phyloP scores from a whole-genome alignment of 2,329 filamentous ascomycete genomes.

The Aureobasidium sp. region DNA sequence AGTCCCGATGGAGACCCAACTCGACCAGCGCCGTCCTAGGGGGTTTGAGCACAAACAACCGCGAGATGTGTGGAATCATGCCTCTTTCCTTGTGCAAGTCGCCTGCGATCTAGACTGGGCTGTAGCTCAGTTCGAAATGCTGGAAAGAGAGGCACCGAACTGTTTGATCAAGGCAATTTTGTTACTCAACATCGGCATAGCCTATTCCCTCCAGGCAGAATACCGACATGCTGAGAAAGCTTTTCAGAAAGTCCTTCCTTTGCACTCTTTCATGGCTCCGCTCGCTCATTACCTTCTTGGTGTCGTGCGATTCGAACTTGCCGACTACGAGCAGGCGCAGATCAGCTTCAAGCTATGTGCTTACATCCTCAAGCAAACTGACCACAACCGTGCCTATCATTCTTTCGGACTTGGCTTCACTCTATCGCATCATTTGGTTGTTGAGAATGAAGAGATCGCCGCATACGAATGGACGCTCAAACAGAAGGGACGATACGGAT shows the following conservation, averaged over 20 bases:
- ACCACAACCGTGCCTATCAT: background rate
- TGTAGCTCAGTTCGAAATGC: slow-evolving; percentile 19
- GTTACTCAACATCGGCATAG: slow-evolving; percentile 23
- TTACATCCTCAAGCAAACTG: background rate
- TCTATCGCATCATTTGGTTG: background rate
- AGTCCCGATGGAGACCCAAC: background rate
- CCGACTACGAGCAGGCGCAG: slow-evolving; percentile 8
- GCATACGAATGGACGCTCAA: slow-evolving; percentile 3
- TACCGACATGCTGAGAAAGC: slow-evolving; percentile 18
- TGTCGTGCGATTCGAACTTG: slow-evolving; percentile 21
- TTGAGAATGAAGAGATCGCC: slow-evolving; percentile 1
- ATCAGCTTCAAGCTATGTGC: slow-evolving; percentile 9
- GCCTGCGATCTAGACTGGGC: slow-evolving; percentile 26
- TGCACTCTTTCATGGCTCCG: background rate
- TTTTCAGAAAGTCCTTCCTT: slow-evolving; percentile 16
- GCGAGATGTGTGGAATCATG: slow-evolving; percentile 28
- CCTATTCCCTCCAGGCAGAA: slow-evolving; percentile 25
- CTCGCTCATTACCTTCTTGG: slow-evolving; percentile 23
- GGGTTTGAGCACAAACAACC: background rate
- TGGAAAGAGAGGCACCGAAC: slow-evolving; percentile 17
- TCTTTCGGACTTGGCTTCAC: background rate
- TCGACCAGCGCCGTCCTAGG: background rate
- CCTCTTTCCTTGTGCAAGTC: slow-evolving; percentile 22
- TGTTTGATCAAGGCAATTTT: slow-evolving; percentile 17
- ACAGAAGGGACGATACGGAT: background rate